phyloP scores from a whole-genome alignment of 371 early-diverging fungal genomes.

The Funneliformis caledonium region DNA sequence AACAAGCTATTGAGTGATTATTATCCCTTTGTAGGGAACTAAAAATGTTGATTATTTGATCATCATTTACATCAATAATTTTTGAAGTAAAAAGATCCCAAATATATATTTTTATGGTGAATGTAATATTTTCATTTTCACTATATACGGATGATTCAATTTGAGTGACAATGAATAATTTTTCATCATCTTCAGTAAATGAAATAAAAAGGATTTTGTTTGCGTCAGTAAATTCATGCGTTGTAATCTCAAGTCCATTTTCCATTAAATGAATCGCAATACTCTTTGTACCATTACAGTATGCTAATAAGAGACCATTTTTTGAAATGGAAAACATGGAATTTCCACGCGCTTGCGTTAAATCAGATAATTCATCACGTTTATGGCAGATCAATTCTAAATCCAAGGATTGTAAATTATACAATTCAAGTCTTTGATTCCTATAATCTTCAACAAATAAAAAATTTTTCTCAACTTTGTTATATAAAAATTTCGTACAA shows the following conservation, averaged over 20 bases:
- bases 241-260: slow-evolving; percentile 11
- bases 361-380: neutral
- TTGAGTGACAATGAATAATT: slow-evolving; percentile 13
- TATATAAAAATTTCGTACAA: neutral
- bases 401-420: slow-evolving; percentile 4
- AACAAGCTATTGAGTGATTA: neutral
- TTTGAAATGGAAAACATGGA: slow-evolving; percentile 4
- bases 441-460: slow-evolving; percentile 13
- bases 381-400: neutral
- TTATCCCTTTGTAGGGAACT: neutral
- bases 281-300: neutral
- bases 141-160: neutral
- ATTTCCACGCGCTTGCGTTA: neutral
- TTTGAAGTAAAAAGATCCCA: neutral
- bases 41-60: too few species aligned
- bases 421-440: neutral
- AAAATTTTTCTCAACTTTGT: slow-evolving; percentile 1
- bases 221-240: neutral
- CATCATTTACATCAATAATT: neutral
- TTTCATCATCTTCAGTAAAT: slow-evolving; percentile 32
- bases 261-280: slow-evolving; percentile 20
- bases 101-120: neutral
- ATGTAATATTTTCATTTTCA: neutral
- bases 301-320: neutral
- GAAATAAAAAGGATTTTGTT: neutral